A percentile compares a stretch with the other conserved stretches of the same genome.
phyloP scores from a whole-genome alignment of 2,329 filamentous ascomycete species.

The Beauveria sp. region DNA sequence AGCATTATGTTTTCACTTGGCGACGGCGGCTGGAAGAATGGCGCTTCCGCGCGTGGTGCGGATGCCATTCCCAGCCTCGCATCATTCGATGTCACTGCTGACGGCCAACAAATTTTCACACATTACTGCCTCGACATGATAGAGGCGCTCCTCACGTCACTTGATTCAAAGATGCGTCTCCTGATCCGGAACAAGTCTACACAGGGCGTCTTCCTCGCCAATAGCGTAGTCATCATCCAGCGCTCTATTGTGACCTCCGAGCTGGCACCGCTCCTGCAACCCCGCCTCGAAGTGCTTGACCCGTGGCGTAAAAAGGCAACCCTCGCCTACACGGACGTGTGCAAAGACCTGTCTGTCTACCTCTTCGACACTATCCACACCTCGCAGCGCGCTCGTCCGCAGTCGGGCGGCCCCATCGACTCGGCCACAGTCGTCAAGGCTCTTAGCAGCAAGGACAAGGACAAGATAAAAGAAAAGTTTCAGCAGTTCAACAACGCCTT shows the following conservation, averaged over 20 bases:
- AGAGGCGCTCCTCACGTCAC: conserved; percentile 65
- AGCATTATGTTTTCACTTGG: conserved; percentile 88
- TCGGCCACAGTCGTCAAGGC: conserved; percentile 77
- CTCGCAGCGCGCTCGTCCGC: conserved; percentile 58
- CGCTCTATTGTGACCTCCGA: conserved; percentile 78
- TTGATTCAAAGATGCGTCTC: conserved; percentile 66
- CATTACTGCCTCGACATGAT: conserved; percentile 88
- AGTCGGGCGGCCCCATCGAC: conserved; percentile 68
- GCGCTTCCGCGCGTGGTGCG: conserved; percentile 45
- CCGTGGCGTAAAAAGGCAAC: conserved; percentile 83
- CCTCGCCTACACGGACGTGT: conserved; percentile 73
- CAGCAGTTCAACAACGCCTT: conserved; percentile 83
- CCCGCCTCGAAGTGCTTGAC: conserved; percentile 61
- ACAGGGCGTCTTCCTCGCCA: conserved; percentile 84
- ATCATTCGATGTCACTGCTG: conserved; percentile 80
- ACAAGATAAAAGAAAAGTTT: conserved; percentile 95
- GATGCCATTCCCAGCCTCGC: conserved; percentile 63
- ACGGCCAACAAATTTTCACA: conserved; percentile 79
- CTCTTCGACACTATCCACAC: conserved; percentile 91
- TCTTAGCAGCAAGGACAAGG: conserved; percentile 83
- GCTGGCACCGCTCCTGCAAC: conserved; percentile 61
- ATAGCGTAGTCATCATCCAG: conserved; percentile 76
- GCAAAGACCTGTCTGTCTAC: conserved; percentile 78
- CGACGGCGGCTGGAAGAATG: conserved; percentile 76
- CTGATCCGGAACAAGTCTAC: conserved; percentile 71